Conservation (phyloP, 306 rosid genomes). For the Prinsepia uniflora region DNA sequence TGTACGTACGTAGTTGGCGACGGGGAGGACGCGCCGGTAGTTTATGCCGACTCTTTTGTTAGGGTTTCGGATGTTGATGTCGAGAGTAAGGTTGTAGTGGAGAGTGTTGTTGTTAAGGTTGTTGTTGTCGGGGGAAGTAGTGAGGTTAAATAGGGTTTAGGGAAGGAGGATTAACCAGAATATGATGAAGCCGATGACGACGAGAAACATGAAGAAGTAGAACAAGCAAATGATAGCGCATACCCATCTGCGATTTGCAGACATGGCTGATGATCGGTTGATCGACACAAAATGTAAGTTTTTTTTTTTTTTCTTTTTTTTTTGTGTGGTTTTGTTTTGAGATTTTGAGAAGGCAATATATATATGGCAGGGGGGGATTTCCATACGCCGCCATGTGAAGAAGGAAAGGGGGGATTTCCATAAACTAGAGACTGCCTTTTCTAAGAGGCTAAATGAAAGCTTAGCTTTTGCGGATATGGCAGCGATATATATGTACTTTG, state of each 20-base stretch:
- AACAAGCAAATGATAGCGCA: background rate
- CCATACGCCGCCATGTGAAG: too few species aligned
- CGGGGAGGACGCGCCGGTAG: conserved; percentile 42
- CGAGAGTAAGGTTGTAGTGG: conserved; percentile 17
- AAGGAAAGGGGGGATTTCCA: too few species aligned
- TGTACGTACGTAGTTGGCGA: conserved; percentile 31
- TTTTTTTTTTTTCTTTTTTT: too few species aligned
- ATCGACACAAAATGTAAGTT: too few species aligned
- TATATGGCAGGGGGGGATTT: too few species aligned
- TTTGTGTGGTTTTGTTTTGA: too few species aligned
- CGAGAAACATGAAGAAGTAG: conserved; percentile 12
- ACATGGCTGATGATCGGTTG: background rate
- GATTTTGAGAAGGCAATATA: too few species aligned
- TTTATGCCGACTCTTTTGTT: conserved; percentile 45
- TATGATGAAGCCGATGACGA: conserved; percentile 23
- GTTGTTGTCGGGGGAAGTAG: background rate
- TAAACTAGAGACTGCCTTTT: too few species aligned
- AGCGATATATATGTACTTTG: too few species aligned
- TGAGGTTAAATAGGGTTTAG: conserved; percentile 39
- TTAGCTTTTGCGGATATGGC: too few species aligned
- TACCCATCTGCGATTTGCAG: background rate
- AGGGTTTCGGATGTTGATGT: conserved; percentile 48
- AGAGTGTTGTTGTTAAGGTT: conserved; percentile 16
- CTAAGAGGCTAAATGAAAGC: too few species aligned
- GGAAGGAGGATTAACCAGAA: conserved; percentile 56